Percentiles rank a stretch among this genome's conserved stretches.
Conservation (phyloP, 2,329 filamentous ascomycete species). For the Periconia macrospinosa region DNA sequence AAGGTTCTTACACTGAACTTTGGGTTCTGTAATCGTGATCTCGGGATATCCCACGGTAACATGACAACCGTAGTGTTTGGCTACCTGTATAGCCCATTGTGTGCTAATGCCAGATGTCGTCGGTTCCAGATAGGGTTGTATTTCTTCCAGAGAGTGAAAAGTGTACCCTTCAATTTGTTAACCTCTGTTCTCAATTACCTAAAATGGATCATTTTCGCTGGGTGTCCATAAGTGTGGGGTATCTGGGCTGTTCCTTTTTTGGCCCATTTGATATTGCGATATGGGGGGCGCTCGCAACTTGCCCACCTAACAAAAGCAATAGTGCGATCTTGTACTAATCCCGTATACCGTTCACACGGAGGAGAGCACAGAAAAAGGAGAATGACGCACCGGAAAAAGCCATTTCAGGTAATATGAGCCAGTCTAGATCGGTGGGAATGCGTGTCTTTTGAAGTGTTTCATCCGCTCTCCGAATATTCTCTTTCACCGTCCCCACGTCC, state of each 20-base stretch:
- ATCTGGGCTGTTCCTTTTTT: neutral
- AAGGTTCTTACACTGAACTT: constrained; percentile 42
- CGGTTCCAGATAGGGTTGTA: constrained; percentile 69
- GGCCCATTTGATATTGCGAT: neutral
- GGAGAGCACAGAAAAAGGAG: neutral
- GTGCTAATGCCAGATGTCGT: constrained; percentile 67
- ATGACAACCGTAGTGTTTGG: constrained; percentile 66
- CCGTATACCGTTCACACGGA: neutral
- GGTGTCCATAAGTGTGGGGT: neutral
- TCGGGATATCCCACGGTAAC: constrained; percentile 78
- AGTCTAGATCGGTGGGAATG: constrained; percentile 55
- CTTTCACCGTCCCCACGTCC: constrained; percentile 68
- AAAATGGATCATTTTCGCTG: too few species aligned
- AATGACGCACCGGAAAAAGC: constrained; percentile 66
- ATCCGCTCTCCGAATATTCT: constrained; percentile 72
- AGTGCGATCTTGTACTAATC: too few species aligned
- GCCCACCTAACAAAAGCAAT: neutral
- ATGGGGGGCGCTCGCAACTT: neutral
- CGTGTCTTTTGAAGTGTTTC: constrained; percentile 59
- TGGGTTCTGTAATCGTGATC: constrained; percentile 26
- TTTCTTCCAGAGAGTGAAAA: constrained; percentile 69
- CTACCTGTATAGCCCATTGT: constrained; percentile 69
- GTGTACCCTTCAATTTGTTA: constrained; percentile 65
- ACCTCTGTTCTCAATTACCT: neutral
- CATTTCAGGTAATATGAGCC: constrained; percentile 75